Evolutionary conservation across 495 filamentous ascomycete genomes (phyloP).

Genomic region (Trichoderma erinaceum): DNA sequence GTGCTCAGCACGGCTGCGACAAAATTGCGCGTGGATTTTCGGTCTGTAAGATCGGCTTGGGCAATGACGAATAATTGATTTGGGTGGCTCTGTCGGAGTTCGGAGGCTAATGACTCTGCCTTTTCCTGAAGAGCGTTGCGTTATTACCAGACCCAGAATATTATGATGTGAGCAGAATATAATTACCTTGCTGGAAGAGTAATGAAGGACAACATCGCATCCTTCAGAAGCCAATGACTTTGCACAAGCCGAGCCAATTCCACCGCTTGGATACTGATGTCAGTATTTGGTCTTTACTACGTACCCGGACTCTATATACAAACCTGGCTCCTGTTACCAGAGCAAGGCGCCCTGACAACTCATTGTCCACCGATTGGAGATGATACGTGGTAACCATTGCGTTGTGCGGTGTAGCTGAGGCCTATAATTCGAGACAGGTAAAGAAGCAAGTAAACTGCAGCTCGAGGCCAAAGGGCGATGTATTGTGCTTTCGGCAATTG

Average conservation of each 20-base stretch:
- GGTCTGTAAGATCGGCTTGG: not conserved
- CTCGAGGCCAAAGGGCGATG: too few species aligned
- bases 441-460: not conserved
- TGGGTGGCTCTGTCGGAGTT: not conserved
- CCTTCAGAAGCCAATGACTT: slow-evolving; percentile 11
- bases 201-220: slow-evolving; percentile 13
- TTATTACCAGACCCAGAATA: too few species aligned
- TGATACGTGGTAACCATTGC: not conserved
- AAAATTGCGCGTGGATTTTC: not conserved
- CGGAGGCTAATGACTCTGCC: slow-evolving; percentile 5
- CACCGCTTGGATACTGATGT: not conserved
- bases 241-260: slow-evolving; percentile 10
- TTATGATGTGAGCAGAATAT: too few species aligned
- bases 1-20: not conserved
- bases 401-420: not conserved
- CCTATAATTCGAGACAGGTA: not conserved
- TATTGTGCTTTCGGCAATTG: too few species aligned
- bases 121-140: not conserved
- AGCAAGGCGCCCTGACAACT: not conserved
- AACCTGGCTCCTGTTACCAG: slow-evolving; percentile 14
- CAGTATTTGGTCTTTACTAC: not conserved
- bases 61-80: slow-evolving; percentile 4
- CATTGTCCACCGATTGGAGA: slow-evolving; percentile 10
- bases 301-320: not conserved
- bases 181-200: slow-evolving; percentile 14